phyloP scores from a whole-genome alignment of 495 filamentous ascomycete species.

The Neurospora sublineolata region DNA sequence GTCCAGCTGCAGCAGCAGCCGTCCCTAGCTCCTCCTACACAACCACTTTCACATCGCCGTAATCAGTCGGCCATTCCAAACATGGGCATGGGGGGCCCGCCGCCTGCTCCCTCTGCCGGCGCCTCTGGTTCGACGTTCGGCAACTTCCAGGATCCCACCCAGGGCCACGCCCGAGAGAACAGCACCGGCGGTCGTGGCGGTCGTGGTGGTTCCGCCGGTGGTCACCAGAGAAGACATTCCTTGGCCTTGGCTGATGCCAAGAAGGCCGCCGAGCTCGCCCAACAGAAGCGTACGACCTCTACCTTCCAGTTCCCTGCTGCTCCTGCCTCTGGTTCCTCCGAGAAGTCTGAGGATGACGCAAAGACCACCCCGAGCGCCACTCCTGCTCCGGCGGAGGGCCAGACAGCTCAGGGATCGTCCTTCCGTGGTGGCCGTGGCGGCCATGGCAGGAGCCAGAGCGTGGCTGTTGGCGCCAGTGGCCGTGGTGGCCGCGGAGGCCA shows the following conservation, averaged over 20 bases:
- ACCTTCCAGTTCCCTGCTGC: constrained; percentile 91
- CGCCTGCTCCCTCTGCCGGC: constrained; percentile 92
- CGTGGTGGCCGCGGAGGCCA: constrained; percentile 33
- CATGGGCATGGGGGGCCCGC: constrained; percentile 75
- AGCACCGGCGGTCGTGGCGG: constrained; percentile 53
- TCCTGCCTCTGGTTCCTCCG: constrained; percentile 41
- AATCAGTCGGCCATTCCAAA: constrained; percentile 96
- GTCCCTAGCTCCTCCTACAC: constrained; percentile 63
- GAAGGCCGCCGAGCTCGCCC: constrained; percentile 91
- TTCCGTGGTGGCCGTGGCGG: constrained; percentile 35
- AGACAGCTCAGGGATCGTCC: constrained; percentile 37
- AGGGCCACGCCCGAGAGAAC: constrained; percentile 59
- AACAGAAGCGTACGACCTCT: constrained; percentile 89
- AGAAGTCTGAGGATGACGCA: constrained; percentile 45
- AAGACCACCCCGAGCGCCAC: constrained; percentile 23
- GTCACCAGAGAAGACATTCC: constrained; percentile 90
- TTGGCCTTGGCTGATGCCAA: constrained; percentile 91
- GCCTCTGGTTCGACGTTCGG: constrained; percentile 73
- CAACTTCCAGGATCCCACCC: constrained; percentile 52
- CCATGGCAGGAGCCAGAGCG: constrained; percentile 52
- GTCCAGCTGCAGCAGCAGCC: constrained; percentile 63
- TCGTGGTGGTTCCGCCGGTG: constrained; percentile 59
- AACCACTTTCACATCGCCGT: constrained; percentile 81
- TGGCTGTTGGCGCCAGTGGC: constrained; percentile 45
- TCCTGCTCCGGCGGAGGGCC: constrained; percentile 33